Evolutionary conservation across 805 yeast species (phyloP).

Genomic region (Wickerhamomyces chaumierensis): DNA sequence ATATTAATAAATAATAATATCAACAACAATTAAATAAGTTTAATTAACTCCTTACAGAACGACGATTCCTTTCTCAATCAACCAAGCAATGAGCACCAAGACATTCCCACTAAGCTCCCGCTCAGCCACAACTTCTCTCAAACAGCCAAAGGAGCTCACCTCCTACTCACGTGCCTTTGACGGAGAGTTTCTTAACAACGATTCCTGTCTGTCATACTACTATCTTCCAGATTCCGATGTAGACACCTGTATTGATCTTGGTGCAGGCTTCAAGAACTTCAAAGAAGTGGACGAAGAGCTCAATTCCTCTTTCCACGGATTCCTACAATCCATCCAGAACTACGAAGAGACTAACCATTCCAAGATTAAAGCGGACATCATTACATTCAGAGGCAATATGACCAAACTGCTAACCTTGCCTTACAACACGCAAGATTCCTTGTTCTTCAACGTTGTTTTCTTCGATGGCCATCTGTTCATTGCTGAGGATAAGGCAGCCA

Average conservation of each 20-base stretch:
- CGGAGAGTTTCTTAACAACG: slow-evolving; percentile 40
- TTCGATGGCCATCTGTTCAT: slow-evolving; percentile 72
- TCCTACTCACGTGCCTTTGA: slow-evolving; percentile 52
- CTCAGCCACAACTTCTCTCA: slow-evolving; percentile 55
- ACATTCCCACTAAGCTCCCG: slow-evolving; percentile 20
- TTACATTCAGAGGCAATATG: slow-evolving; percentile 82
- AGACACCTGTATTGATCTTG: slow-evolving; percentile 52
- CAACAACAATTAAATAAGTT: no score
- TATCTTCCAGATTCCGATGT: slow-evolving; percentile 69
- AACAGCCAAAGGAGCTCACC: slow-evolving; percentile 80
- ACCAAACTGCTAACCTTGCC: slow-evolving; percentile 62
- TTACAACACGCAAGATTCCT: slow-evolving; percentile 40
- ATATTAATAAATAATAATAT: no score
- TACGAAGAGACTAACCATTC: slow-evolving; percentile 37
- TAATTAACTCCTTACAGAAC: no score
- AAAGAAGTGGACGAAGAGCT: slow-evolving; percentile 41
- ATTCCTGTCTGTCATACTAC: slow-evolving; percentile 52
- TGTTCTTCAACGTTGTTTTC: slow-evolving; percentile 51
- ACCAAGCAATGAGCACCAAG: slow-evolving; percentile 5
- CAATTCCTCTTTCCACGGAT: slow-evolving; percentile 46
- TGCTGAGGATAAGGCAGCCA: slow-evolving; percentile 24
- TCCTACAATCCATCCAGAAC: slow-evolving; percentile 41
- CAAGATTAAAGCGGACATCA: slow-evolving; percentile 48
- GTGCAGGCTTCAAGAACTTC: slow-evolving; percentile 53
- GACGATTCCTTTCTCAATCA: no score